phyloP scores from a whole-genome alignment of 2,329 filamentous ascomycete genomes.

The Purpureocillium lavendulum region DNA sequence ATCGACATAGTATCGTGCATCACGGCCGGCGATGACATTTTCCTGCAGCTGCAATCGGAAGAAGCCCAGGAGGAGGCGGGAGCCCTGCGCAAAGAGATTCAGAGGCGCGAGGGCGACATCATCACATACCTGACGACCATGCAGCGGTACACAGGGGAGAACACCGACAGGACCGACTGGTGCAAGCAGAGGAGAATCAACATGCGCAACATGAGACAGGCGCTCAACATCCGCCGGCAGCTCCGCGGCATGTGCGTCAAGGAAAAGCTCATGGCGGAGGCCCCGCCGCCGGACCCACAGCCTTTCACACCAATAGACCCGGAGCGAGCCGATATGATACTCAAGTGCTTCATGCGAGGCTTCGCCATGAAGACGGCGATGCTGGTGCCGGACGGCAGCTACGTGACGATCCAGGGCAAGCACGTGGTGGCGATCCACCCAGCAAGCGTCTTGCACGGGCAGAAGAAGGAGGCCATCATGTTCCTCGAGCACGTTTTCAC shows the following conservation, averaged over 20 bases:
- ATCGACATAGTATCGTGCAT: constrained; percentile 74
- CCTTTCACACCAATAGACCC: constrained; percentile 46
- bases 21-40: constrained; percentile 55
- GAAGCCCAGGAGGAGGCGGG: constrained; percentile 47
- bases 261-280: constrained; percentile 38
- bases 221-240: constrained; percentile 53
- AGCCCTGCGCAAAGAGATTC: constrained; percentile 45
- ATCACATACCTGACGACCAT: constrained; percentile 56
- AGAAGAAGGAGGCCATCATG: constrained; percentile 60
- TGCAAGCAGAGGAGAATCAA: constrained; percentile 50
- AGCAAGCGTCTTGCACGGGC: constrained; percentile 52
- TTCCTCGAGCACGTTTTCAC: constrained; percentile 61
- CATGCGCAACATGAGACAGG: constrained; percentile 52
- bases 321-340: constrained; percentile 42
- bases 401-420: constrained; percentile 50
- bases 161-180: constrained; percentile 46
- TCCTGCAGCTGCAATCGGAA: constrained; percentile 49
- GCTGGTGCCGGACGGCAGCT: constrained; percentile 51
- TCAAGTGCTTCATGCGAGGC: constrained; percentile 55
- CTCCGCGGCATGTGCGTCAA: constrained; percentile 47
- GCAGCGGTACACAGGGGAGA: constrained; percentile 51
- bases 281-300: constrained; percentile 42
- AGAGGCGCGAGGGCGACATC: constrained; percentile 56
- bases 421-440: constrained; percentile 55
- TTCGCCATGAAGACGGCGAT: constrained; percentile 55